These are phyloP conservation scores for Pisolithus thermaeus DNA, from an alignment of 1,284 basidiomycete species.

Conservation along the genomic window DNA sequence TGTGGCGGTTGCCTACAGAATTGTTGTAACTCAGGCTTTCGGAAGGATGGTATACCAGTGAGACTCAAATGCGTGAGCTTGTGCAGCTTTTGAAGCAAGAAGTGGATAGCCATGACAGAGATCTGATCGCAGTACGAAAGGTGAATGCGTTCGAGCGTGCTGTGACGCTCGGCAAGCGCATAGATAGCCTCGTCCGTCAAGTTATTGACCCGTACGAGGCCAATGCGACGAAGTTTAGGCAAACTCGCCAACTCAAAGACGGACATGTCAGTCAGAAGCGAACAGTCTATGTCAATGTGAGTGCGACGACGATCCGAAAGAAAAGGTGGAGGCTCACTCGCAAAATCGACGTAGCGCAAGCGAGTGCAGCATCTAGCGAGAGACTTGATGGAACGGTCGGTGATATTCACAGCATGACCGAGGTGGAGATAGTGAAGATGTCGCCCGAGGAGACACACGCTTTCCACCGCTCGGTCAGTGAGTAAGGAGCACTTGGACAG, in stretches of 20 bases:
- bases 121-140: constrained; percentile 97
- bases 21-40: constrained; percentile 77
- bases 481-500: constrained; percentile 86
- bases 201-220: constrained; percentile 89
- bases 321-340: constrained; percentile 57
- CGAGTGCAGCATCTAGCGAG: constrained; percentile 87
- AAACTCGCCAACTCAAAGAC: constrained; percentile 88
- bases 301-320: not conserved
- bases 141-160: constrained; percentile 92
- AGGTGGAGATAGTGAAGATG: constrained; percentile 94
- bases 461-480: constrained; percentile 83
- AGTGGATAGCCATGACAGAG: constrained; percentile 86
- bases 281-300: constrained; percentile 58
- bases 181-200: constrained; percentile 93
- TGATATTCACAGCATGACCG: constrained; percentile 86
- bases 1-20: constrained; percentile 88
- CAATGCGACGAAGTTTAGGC: constrained; percentile 90
- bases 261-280: constrained; percentile 86
- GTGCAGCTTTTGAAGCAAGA: constrained; percentile 80
- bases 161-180: constrained; percentile 74
- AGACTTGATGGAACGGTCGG: constrained; percentile 82
- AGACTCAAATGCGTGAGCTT: constrained; percentile 93
- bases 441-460: constrained; percentile 84
- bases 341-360: constrained; percentile 95
- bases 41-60: constrained; percentile 93